Base-by-base conservation (phyloP, 2,329 filamentous ascomycete genomes). In the Colletotrichum sp. region DNA sequence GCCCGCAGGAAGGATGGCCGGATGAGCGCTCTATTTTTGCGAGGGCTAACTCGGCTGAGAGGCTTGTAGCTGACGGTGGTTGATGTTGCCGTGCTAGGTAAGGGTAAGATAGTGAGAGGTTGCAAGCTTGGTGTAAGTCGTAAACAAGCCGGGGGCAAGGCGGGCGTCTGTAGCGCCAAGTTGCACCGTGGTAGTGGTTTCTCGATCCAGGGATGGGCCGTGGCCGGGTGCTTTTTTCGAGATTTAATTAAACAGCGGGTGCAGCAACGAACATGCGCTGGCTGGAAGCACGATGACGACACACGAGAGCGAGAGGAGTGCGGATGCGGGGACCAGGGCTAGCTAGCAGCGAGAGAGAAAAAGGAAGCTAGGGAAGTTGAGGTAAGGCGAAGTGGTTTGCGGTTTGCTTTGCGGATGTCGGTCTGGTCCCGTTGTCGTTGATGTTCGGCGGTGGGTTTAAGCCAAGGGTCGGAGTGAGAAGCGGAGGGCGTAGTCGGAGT, bases 281-380 rank as follows among this genome's bases (percentile, higher is more conserved):
- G 52, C 26, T n/a, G 26, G 57, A 75, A 68, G 75, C 72, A 75
- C 75, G 67, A 77, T 77, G 75, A 75, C 75, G 75, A 75, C 72
- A 77, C 67, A 63, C 43, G 43, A 52, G n/a, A 52, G 43, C 43
- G 43, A 52, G n/a, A 48, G 43, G 43, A 52, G 48, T 68, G 32
- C 63, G 72, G 36, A 57, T 75, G 72, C 66, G 67, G 73, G 75
- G 72, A 57, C 63, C 34, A 32, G 38, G 48, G 55, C 72, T 64
- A 28, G 72, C 57, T 61, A 63, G 61, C 28, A 21, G 43, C n/a
- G n/a, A 52, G 43, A 52, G 43, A 52, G 43, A 21, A 21, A 52
- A 52, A 55, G 21, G 43, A 18, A 26, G 60, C 28, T 55, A 65
- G 60, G 68, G 43, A 63, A 36, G 38, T 52, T 32, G 34, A 30